Percentiles rank a stretch among this genome's conserved stretches.
Evolutionary conservation across 78 protist species (phyloP).

Genomic region (Goniomonas avonlea): DNA sequence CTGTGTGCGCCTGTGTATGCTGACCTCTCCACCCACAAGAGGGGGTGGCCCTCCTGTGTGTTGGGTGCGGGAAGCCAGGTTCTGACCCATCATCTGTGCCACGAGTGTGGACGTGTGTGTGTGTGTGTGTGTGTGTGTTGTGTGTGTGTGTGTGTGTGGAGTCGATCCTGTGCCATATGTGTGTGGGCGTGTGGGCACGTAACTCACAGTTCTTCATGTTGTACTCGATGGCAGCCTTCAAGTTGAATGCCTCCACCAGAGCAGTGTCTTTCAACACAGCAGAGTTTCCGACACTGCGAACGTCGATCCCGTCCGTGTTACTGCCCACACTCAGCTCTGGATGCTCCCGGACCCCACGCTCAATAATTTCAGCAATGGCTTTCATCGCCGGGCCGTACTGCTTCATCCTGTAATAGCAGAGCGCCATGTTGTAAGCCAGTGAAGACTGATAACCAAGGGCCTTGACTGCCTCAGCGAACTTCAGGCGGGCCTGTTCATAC

Average conservation of each 20-base stretch:
- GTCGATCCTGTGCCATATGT: too few relatives aligned
- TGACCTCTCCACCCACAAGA: too few relatives aligned
- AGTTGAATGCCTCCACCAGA: conserved; percentile 79
- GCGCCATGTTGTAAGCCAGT: conserved; percentile 65
- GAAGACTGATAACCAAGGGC: conserved; percentile 49
- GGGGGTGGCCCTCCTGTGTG: too few relatives aligned
- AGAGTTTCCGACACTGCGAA: conserved; percentile 65
- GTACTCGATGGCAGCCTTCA: conserved; percentile 73
- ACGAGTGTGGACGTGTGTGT: too few relatives aligned
- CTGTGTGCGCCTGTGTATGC: too few relatives aligned
- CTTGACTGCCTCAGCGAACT: conserved; percentile 39
- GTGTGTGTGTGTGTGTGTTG: too few relatives aligned
- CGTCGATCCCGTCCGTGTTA: conserved; percentile 48
- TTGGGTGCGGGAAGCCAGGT: too few relatives aligned
- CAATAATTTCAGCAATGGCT: conserved; percentile 60
- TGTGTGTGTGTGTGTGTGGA: too few relatives aligned
- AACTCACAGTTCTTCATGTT: conserved; percentile 31
- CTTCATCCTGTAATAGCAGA: conserved; percentile 55
- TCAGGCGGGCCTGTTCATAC: conserved; percentile 39
- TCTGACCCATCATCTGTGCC: too few relatives aligned
- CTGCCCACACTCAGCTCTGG: conserved; percentile 39
- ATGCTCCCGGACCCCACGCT: conserved; percentile 30
- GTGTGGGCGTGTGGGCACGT: neutral
- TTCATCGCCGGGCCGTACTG: conserved; percentile 60
- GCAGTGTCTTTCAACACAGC: conserved; percentile 57